phyloP scores from a whole-genome alignment of 2,329 filamentous ascomycete genomes.

The Sclerotinia spermophila region DNA sequence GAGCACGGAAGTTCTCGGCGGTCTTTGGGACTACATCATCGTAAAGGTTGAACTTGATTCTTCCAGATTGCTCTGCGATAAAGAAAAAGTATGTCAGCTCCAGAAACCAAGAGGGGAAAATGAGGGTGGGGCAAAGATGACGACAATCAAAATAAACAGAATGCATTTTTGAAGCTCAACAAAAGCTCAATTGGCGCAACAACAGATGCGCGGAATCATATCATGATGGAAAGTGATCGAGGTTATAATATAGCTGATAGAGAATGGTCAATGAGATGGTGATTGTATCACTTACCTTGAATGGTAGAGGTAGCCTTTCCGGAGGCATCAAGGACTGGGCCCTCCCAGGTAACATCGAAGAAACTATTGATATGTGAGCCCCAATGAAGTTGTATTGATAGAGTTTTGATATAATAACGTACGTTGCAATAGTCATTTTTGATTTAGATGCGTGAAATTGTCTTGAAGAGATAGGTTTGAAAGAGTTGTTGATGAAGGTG shows the following conservation, averaged over 20 bases:
- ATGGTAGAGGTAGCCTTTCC: conserved; percentile 51
- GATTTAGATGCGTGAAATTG: conserved; percentile 61
- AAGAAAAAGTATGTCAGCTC: conserved; percentile 29
- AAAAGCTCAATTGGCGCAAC: conserved; percentile 14
- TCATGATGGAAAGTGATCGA: neutral
- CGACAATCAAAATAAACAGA: conserved; percentile 26
- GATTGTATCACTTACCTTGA: conserved; percentile 51
- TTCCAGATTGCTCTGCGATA: conserved; percentile 59
- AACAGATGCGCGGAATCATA: too few species aligned
- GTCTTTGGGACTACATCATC: conserved; percentile 82
- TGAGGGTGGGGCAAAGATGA: conserved; percentile 21
- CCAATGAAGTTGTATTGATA: conserved; percentile 6
- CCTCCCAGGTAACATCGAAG: conserved; percentile 73
- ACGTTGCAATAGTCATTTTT: conserved; percentile 74
- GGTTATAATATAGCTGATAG: neutral
- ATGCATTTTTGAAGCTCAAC: conserved; percentile 13
- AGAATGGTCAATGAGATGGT: conserved; percentile 14
- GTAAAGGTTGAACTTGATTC: conserved; percentile 86
- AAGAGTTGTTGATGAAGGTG: conserved; percentile 21
- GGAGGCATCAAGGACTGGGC: conserved; percentile 63
- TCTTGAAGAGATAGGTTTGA: conserved; percentile 35
- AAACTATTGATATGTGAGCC: conserved; percentile 44
- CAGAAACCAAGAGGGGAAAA: conserved; percentile 18
- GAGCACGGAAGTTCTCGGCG: conserved; percentile 89
- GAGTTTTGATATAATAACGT: conserved; percentile 40